Evolutionary conservation across 2,329 filamentous ascomycete species (phyloP), one percentile per base, ranked within the genome.

Genomic region (Hawksworthiomyces lignivorus): DNA sequence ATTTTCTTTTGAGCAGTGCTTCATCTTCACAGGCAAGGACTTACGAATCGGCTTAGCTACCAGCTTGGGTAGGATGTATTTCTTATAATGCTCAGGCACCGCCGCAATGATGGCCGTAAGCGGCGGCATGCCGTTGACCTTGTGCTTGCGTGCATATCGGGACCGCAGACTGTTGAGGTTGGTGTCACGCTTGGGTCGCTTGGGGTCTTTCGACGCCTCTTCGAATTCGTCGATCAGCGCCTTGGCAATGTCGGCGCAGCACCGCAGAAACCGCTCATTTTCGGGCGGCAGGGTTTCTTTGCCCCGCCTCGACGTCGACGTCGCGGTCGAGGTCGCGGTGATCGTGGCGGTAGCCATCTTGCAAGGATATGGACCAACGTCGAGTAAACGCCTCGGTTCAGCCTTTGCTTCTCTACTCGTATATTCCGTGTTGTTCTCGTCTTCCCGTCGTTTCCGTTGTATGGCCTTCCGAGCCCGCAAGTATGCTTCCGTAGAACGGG

Each of bases 21-120:
- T 26, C 24, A 4, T 26, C 12, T 4, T 8, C 12, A 8, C 24
- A 26, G 8, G 12, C 15, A 36, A 41, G 30, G 30, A 68, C 74
- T 55, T 73, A 84, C 86, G 76, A 46, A 98, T 97, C 2, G 92
- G 92, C 65, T 98, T 98, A 20, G 94, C 92, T 54, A 98, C 88
- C 48, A 98, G 71, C 65, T 95, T 95, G 17, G 89, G 92, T 48
- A 97, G 67, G 48, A 98, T 96, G 57, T 97, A 97, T 68, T 97
- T 98, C 72, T 97, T 98, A 69, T 97, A 96, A 62, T 97, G 89
- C 61, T 98, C 92, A n/a, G 94, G 94, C 27, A 98, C 90, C 9
- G 92, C 92, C 41, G 92, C 87, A 58, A 98, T 97, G 58, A 98
- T 98, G 46, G 92, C 90, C 8, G 90, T 97, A 50, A 98, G 69